Conservation (phyloP, 768 basidiomycete species). For the Collybia nuda region DNA sequence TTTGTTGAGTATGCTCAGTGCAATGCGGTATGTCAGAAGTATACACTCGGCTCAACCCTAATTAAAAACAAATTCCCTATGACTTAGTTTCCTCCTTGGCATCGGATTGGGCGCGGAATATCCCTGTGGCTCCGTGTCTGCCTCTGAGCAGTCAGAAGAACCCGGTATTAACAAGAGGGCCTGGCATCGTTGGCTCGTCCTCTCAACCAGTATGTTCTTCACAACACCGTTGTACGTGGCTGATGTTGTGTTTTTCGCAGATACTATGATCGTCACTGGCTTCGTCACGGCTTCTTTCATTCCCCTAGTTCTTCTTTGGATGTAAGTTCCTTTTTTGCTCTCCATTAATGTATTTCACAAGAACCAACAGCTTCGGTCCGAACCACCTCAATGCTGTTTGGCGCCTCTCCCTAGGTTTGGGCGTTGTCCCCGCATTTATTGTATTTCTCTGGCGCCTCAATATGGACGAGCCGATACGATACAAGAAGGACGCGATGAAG, state of each 20-base stretch:
- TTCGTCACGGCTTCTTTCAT: constrained; percentile 78
- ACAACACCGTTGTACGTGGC: no score
- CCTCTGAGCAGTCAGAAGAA: constrained; percentile 87
- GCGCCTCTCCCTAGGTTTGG: constrained; percentile 83
- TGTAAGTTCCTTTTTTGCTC: constrained; percentile 58
- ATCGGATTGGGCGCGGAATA: constrained; percentile 88
- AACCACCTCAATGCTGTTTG: constrained; percentile 83
- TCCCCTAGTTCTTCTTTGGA: constrained; percentile 84
- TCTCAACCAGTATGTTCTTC: constrained; percentile 72
- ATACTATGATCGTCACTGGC: constrained; percentile 80
- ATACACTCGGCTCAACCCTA: neutral
- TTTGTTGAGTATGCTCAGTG: constrained; percentile 72
- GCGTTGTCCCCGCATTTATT: constrained; percentile 71
- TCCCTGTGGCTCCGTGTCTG: constrained; percentile 87
- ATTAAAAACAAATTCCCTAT: neutral
- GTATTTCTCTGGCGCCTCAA: constrained; percentile 83
- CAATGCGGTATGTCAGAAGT: constrained; percentile 55
- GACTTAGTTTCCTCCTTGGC: constrained; percentile 75
- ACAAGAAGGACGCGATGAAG: constrained; percentile 78
- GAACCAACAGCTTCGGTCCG: constrained; percentile 55
- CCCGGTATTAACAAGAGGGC: constrained; percentile 69
- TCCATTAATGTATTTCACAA: neutral
- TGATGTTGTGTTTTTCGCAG: constrained; percentile 29
- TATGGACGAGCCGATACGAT: constrained; percentile 80
- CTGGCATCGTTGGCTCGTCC: constrained; percentile 81